These are phyloP conservation scores for Neoascochyta sp. DNA, from an alignment of 2,329 filamentous ascomycete genomes.

Conservation along the genomic window DNA sequence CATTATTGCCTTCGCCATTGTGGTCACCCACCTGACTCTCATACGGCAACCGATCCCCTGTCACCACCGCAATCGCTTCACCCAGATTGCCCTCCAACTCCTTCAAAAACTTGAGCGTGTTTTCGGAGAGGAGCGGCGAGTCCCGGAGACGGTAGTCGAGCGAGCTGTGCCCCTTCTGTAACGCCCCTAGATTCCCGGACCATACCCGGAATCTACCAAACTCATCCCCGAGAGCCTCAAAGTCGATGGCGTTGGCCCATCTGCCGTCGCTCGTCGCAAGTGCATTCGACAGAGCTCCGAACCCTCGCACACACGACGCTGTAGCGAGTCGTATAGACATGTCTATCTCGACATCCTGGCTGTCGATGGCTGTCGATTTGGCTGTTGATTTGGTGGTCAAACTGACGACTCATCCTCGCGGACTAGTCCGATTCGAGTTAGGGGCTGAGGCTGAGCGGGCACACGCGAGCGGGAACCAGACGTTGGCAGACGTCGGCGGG, in stretches of 20 bases:
- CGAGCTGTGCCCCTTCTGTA: conserved; percentile 38
- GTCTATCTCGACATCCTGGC: too few species aligned
- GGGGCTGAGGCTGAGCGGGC: too few species aligned
- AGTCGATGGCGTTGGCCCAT: conserved; percentile 17
- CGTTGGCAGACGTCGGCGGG: too few species aligned
- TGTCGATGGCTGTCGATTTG: too few species aligned
- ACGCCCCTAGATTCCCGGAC: conserved; percentile 35
- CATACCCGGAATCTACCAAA: conserved; percentile 38
- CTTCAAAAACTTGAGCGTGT: conserved; percentile 31
- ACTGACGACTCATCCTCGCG: too few species aligned
- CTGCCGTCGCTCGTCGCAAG: conserved; percentile 14
- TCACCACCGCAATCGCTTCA: conserved; percentile 25
- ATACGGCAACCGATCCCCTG: conserved; percentile 31
- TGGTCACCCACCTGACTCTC: conserved; percentile 24
- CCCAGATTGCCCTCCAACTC: conserved; percentile 32
- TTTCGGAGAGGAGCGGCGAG: conserved; percentile 31
- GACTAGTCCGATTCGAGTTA: too few species aligned
- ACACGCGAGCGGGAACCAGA: too few species aligned
- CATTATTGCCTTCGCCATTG: too few species aligned
- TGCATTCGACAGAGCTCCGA: conserved; percentile 22
- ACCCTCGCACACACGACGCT: conserved; percentile 28
- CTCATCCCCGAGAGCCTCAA: conserved; percentile 34
- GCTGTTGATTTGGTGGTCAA: too few species aligned
- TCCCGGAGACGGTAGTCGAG: conserved; percentile 39
- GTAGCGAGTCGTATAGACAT: conserved; percentile 30